These are phyloP conservation scores for Nicotiana otophora DNA, from an alignment of 257 asterid genomes.

Conservation along the genomic window DNA sequence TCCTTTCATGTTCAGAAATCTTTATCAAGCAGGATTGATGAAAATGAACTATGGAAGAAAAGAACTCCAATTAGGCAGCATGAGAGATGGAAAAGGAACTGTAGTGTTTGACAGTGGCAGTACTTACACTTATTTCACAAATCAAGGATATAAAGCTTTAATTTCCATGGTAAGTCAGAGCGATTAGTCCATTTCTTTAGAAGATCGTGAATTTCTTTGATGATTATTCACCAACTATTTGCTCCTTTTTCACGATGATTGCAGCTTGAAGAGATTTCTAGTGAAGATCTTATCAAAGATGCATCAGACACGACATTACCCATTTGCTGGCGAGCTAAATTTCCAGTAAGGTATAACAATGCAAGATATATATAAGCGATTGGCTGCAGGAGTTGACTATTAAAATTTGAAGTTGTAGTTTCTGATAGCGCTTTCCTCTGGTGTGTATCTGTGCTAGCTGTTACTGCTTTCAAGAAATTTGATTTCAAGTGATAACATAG, in stretches of 20 bases:
- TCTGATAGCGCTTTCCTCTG: background rate
- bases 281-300: constrained; percentile 47
- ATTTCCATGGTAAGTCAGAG: constrained; percentile 40
- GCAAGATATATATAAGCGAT: background rate
- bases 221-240: constrained; percentile 9
- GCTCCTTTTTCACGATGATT: constrained; percentile 1
- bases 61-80: constrained; percentile 30
- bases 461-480: background rate
- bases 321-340: constrained; percentile 59
- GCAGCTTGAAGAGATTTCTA: constrained; percentile 49
- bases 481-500: background rate
- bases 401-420: background rate
- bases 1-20: constrained; percentile 34
- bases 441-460: background rate
- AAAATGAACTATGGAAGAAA: constrained; percentile 52
- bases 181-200: background rate
- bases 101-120: constrained; percentile 72
- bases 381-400: background rate
- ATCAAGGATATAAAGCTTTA: constrained; percentile 52
- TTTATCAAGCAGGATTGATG: constrained; percentile 51
- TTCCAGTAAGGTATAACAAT: constrained; percentile 41
- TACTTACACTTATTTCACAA: constrained; percentile 58
- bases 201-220: constrained; percentile 5
- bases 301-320: constrained; percentile 55
- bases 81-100: constrained; percentile 26